Base-by-base conservation (phyloP, 163 green algal genomes). In the Volvox carteri region DNA sequence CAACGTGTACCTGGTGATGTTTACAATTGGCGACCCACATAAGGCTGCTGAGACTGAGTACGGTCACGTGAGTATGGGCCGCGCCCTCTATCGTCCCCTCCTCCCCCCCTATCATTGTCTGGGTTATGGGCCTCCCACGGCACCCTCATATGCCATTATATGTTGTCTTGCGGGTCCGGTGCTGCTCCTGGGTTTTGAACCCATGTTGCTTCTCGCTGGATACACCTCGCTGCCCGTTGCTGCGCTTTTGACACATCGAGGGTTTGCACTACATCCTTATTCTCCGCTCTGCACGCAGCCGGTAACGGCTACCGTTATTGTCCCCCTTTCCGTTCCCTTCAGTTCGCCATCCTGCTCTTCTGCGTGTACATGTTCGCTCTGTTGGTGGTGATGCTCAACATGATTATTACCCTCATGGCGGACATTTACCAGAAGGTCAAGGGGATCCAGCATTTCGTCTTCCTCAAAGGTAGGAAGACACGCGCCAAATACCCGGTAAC, bases 331-430 rank as follows among this genome's bases (percentile, higher is more conserved):
- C n/a, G n/a, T n/a, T n/a, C 6, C 3, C 48, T 76, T 33, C 60
- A 85, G 75, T 86, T 85, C 48, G 86, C 86, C 46, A 74, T 90
- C 60, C 46, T 90, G 23, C 78, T 85, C 30, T 85, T 56, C 60
- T 90, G 78, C 76, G 44, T 81, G 19, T 80, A 78, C 86, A 86
- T 90, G 67, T 90, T 91, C 48, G 77, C 84, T 21, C 46, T 91
- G 78, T 41, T 87, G 68, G 78, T 92, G 46, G 75, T 92, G 46
- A 78, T 92, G 78, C 83, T 92, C 74, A 90, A 90, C 88, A 92
- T 92, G 88, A 44, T 92, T 12, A 90, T 92, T 39, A 86, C 84
- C 28, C 56, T 92, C 72, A 92, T 92, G 88, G 50, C 52, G 39
- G 88, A 90, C 35, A 84, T 90, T 50, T 92, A 90, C 88, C 68